Evolutionary conservation across 2,329 filamentous ascomycete species (phyloP).

Genomic region (Colletotrichum melonis): DNA sequence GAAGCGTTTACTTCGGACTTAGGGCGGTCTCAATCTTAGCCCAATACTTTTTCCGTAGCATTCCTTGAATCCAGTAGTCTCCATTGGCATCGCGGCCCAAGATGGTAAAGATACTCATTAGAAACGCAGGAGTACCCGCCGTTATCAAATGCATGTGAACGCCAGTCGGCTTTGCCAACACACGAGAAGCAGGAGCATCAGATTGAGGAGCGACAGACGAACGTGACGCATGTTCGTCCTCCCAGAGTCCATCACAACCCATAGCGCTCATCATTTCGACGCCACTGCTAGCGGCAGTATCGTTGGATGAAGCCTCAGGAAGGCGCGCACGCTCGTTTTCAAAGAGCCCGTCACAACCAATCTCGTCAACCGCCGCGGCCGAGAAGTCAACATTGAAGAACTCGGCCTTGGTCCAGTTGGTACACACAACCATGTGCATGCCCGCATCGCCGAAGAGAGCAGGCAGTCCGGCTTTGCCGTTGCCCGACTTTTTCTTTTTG

Average conservation of each 20-base stretch:
- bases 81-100: conserved; percentile 5
- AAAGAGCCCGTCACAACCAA: conserved; percentile 1
- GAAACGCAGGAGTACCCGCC: not conserved
- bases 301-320: not conserved
- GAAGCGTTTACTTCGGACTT: not conserved
- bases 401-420: conserved; percentile 39
- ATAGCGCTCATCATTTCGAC: not conserved
- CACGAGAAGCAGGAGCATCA: not conserved
- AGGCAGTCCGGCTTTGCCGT: not conserved
- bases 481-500: not conserved
- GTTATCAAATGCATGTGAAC: conserved; percentile 7
- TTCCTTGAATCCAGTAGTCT: conserved; percentile 2
- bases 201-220: not conserved
- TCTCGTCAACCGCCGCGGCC: not conserved
- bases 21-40: not conserved
- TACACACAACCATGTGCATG: conserved; percentile 35
- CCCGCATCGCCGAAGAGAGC: conserved; percentile 35
- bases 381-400: conserved; percentile 34
- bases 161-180: not conserved
- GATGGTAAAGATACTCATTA: conserved; percentile 3
- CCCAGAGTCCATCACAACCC: conserved; percentile 4
- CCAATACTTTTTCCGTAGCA: not conserved
- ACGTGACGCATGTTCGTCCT: not conserved
- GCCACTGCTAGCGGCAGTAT: not conserved
- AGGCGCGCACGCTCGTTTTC: not conserved